phyloP scores from a whole-genome alignment of 2,329 filamentous ascomycete species.

The Sclerotinia glacialis region DNA sequence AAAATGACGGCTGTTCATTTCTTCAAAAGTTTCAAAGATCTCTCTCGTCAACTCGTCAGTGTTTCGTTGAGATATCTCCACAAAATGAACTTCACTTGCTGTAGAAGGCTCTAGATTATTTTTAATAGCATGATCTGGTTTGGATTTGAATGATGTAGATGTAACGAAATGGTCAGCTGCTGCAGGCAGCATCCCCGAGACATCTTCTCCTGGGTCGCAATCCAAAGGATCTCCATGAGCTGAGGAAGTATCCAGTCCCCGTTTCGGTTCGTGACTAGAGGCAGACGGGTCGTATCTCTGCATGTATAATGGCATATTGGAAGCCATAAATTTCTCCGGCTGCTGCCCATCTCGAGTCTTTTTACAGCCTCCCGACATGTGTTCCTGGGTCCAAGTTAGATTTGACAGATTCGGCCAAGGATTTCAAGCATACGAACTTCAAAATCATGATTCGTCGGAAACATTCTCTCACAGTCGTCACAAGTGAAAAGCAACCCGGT shows the following conservation, averaged over 20 bases:
- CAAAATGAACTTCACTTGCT: not conserved
- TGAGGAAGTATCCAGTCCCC: not conserved
- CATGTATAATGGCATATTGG: not conserved
- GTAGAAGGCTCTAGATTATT: not conserved
- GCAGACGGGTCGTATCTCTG: not conserved
- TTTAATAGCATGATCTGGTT: not conserved
- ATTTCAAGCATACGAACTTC: not conserved
- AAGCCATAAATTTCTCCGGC: not conserved
- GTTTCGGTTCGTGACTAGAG: not conserved
- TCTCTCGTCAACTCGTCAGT: not conserved
- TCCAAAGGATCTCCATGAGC: not conserved
- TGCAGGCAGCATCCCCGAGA: not conserved
- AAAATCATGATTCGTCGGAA: slow-evolving; percentile 6
- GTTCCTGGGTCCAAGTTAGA: not conserved
- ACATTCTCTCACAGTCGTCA: slow-evolving; percentile 8
- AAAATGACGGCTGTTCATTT: not conserved
- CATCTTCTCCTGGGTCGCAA: not conserved
- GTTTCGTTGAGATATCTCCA: not conserved
- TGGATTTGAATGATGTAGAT: not conserved
- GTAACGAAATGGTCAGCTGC: not conserved
- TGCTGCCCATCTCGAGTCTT: not conserved
- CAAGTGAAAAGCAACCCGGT: not conserved
- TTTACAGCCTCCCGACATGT: not conserved
- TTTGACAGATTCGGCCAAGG: not conserved
- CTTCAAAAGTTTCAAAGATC: not conserved